Percentiles rank a stretch among this genome's conserved stretches.
These are phyloP conservation scores for Aspergillus egyptiacus DNA, from an alignment of 495 filamentous ascomycete genomes.

Conservation along the genomic window DNA sequence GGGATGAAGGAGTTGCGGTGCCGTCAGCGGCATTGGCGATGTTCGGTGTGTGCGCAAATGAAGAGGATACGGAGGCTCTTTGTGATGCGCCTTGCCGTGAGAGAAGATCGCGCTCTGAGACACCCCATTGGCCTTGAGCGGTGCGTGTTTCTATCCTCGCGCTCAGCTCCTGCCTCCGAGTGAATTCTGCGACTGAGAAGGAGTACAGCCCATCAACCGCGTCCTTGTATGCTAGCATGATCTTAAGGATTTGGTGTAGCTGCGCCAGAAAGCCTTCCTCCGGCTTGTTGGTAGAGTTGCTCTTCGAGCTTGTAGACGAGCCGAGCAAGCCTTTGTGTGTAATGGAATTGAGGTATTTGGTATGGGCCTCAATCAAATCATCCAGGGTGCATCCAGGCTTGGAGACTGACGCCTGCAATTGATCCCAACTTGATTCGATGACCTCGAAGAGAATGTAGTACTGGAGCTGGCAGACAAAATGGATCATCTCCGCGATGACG, in stretches of 20 bases:
- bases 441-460: conserved; percentile 99
- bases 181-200: conserved; percentile 90
- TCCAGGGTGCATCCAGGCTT: conserved; percentile 86
- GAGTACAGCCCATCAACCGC: conserved; percentile 91
- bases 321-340: conserved; percentile 95
- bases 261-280: conserved; percentile 85
- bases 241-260: conserved; percentile 84
- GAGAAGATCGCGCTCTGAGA: conserved; percentile 49
- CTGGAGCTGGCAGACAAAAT: conserved; percentile 94
- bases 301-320: conserved; percentile 45
- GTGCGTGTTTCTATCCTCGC: conserved; percentile 64
- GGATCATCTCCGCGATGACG: conserved; percentile 92
- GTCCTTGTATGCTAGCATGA: conserved; percentile 91
- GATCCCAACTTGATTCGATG: conserved; percentile 89
- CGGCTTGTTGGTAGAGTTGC: conserved; percentile 37
- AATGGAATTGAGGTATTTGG: conserved; percentile 82
- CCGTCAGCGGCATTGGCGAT: conserved; percentile 24
- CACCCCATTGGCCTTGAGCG: conserved; percentile 56
- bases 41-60: conserved; percentile 28
- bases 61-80: conserved; percentile 18
- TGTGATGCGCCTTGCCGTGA: conserved; percentile 23
- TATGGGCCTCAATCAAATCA: conserved; percentile 89
- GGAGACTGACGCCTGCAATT: conserved; percentile 70
- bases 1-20: conserved; percentile 29
- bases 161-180: conserved; percentile 74